Evolutionary conservation across 169 alveolate genomes (phyloP).

Genomic region (Plasmodium reichenowi): DNA sequence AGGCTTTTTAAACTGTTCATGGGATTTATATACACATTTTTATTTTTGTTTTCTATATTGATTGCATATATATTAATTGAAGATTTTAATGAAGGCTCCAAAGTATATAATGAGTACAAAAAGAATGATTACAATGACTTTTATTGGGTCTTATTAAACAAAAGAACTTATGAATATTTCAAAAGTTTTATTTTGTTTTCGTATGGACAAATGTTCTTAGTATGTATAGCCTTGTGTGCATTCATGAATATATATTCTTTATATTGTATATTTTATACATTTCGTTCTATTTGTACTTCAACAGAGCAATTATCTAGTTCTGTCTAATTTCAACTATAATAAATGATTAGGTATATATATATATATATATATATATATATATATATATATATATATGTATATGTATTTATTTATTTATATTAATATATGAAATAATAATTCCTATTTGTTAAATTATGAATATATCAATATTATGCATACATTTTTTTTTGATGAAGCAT

Average conservation of each 20-base stretch:
- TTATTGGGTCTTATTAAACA: slow-evolving; percentile 67
- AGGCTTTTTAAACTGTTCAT: slow-evolving; percentile 67
- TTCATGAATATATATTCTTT: slow-evolving; percentile 65
- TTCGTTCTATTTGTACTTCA: slow-evolving; percentile 66
- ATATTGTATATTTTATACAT: slow-evolving; percentile 58
- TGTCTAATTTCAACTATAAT: not conserved
- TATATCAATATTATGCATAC: no score
- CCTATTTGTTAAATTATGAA: not conserved
- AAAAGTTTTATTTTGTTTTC: slow-evolving; percentile 72
- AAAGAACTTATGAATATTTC: slow-evolving; percentile 52
- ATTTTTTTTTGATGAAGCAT: no score
- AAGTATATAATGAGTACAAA: slow-evolving; percentile 56
- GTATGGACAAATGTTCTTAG: slow-evolving; percentile 73
- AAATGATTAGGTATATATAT: not conserved
- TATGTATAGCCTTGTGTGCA: slow-evolving; percentile 64
- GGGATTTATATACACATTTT: slow-evolving; percentile 66
- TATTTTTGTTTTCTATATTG: slow-evolving; percentile 65
- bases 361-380: slow-evolving; percentile 2
- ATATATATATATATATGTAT: not conserved
- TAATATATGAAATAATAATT: not conserved
- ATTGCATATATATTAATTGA: slow-evolving; percentile 73
- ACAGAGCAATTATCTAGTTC: slow-evolving; percentile 22
- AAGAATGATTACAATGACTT: slow-evolving; percentile 65
- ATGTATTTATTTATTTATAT: not conserved
- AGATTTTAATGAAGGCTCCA: slow-evolving; percentile 75